These are phyloP conservation scores for Exophiala calicioides DNA, from an alignment of 2,329 filamentous ascomycete genomes.

Conservation along the genomic window DNA sequence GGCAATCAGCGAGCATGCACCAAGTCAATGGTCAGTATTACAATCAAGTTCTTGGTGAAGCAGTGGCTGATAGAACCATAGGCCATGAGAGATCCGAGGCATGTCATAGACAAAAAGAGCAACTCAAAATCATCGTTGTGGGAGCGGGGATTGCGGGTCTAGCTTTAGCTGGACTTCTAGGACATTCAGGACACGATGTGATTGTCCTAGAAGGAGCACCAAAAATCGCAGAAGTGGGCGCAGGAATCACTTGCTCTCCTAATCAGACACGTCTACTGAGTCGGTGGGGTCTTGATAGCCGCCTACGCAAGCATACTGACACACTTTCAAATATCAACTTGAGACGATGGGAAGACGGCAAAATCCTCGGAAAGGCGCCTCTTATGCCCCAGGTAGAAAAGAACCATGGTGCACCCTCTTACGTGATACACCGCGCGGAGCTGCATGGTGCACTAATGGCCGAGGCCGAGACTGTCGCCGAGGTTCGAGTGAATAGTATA, in stretches of 20 bases:
- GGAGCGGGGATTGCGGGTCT: conserved; percentile 5
- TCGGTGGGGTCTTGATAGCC: not conserved
- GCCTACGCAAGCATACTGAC: not conserved
- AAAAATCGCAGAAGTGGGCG: conserved; percentile 2
- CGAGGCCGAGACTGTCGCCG: conserved; percentile 21
- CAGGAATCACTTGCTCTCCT: not conserved
- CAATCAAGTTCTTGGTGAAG: too few species aligned
- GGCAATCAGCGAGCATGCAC: too few species aligned
- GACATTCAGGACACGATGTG: not conserved
- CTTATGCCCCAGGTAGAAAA: conserved; percentile 23
- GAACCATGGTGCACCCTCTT: conserved; percentile 33
- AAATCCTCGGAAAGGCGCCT: conserved; percentile 2
- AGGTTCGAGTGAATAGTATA: conserved; percentile 27
- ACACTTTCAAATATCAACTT: not conserved
- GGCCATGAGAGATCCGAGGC: too few species aligned
- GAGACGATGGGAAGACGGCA: conserved; percentile 5
- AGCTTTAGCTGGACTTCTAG: not conserved
- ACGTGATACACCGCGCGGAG: conserved; percentile 35
- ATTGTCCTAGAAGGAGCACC: conserved; percentile 2
- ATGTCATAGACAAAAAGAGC: too few species aligned
- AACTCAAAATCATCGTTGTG: conserved; percentile 18
- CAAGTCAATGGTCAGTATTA: too few species aligned
- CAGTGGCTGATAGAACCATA: too few species aligned
- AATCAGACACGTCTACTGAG: conserved; percentile 1
- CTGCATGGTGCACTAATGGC: conserved; percentile 27